These are phyloP conservation scores for Paramecium octaurelia DNA, from an alignment of 73 alveolate genomes.

Conservation along the genomic window DNA sequence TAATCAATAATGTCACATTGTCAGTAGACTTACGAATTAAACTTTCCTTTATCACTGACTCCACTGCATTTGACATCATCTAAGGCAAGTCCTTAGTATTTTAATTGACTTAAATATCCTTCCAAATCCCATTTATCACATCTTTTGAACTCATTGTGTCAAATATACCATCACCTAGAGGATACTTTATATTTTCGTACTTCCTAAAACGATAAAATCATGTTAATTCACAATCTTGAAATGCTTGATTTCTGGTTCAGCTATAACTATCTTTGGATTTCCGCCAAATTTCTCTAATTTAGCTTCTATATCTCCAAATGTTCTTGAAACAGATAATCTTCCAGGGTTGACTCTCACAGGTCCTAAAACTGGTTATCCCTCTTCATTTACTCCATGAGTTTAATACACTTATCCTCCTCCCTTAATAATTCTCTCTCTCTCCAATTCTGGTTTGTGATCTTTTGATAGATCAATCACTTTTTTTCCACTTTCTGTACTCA, in stretches of 20 bases:
- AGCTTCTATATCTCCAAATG: constrained; percentile 97
- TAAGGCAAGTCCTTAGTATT: constrained; percentile 69
- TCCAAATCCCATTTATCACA: constrained; percentile 77
- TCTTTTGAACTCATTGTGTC: constrained; percentile 93
- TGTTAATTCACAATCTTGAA: constrained; percentile 75
- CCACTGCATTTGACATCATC: constrained; percentile 89
- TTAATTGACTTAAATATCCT: neutral
- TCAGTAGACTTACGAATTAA: constrained; percentile 86
- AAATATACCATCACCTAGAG: constrained; percentile 91
- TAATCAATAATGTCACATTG: constrained; percentile 93
- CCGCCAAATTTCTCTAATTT: constrained; percentile 91
- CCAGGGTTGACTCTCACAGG: constrained; percentile 93
- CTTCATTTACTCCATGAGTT: constrained; percentile 34
- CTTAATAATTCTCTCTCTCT: constrained; percentile 78
- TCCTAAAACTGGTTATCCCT: constrained; percentile 59
- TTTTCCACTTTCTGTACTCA: constrained; percentile 73
- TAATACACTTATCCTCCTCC: constrained; percentile 89
- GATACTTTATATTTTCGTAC: neutral
- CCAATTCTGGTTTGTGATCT: constrained; percentile 94
- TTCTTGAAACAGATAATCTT: constrained; percentile 90
- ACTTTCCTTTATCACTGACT: constrained; percentile 84
- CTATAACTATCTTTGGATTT: constrained; percentile 87
- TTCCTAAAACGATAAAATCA: constrained; percentile 72
- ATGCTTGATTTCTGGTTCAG: constrained; percentile 88
- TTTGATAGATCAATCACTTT: constrained; percentile 76